These are phyloP conservation scores for Salix purpurea DNA, from an alignment of 345 rosid species.

Conservation along the genomic window DNA sequence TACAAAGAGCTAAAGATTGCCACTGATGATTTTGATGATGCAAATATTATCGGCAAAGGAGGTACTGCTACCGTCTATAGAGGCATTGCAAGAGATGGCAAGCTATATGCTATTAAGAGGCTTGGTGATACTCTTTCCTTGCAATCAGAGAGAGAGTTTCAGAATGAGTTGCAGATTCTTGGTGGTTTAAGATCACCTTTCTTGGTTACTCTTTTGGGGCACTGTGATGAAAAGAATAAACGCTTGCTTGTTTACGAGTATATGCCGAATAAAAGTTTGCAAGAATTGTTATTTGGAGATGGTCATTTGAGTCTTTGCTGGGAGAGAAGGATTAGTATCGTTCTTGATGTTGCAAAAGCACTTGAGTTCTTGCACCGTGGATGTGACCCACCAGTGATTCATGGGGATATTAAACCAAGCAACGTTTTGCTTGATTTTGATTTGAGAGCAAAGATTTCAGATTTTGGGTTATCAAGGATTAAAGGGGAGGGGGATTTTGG, in stretches of 20 bases:
- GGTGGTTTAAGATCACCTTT: conserved; percentile 79
- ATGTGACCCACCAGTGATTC: conserved; percentile 93
- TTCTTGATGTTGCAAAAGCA: conserved; percentile 85
- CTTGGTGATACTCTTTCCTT: conserved; percentile 51
- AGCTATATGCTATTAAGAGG: conserved; percentile 74
- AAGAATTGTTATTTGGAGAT: conserved; percentile 69
- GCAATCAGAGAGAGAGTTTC: conserved; percentile 84
- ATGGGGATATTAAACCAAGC: conserved; percentile 94
- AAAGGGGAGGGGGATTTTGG: conserved; percentile 80
- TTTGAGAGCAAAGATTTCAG: conserved; percentile 77
- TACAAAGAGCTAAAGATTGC: conserved; percentile 76
- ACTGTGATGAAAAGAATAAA: conserved; percentile 74
- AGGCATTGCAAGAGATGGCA: conserved; percentile 74
- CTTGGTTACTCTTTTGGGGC: conserved; percentile 71
- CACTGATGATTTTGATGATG: conserved; percentile 62
- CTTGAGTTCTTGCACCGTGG: conserved; percentile 81
- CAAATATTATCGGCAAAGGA: conserved; percentile 82
- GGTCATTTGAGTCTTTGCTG: conserved; percentile 55
- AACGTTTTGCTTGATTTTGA: conserved; percentile 87
- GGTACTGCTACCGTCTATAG: conserved; percentile 92
- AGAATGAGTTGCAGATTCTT: conserved; percentile 93
- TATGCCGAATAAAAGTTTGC: conserved; percentile 90
- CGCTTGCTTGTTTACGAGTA: conserved; percentile 86
- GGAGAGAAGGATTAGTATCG: conserved; percentile 60
- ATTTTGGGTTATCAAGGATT: conserved; percentile 87